Base-by-base conservation (phyloP, 441 rosid genomes). In the Erodium moschatum region DNA sequence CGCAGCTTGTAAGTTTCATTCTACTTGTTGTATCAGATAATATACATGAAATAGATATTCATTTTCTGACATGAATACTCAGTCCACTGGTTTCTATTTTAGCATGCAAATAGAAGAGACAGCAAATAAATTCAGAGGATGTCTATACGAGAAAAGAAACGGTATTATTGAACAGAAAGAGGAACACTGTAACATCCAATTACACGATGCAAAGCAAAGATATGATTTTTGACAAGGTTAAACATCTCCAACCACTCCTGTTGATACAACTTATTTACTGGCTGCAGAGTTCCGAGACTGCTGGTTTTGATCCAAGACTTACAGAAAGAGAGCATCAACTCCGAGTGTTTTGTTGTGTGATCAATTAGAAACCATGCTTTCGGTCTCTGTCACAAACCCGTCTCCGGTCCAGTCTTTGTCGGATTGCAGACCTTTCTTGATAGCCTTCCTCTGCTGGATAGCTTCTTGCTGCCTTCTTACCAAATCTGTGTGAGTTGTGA, bases 341-440 rank as follows among this genome's bases (percentile, higher is more conserved):
- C 56, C 7, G 18, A 50, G n/a, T 50, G 6, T 6, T 0, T 15
- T 0, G 54, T n/a, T 2, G 15, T 13, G 6, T 48, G 54, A 48
- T 61, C 64, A 61, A 2, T 89, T 91, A 38, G 96, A 94, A 75
- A 89, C 97, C 98, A 94, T 94, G 86, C 97, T 94, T 76, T 91
- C 96, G 0, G 86, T 79, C 79, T 91, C 98, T 16, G 84, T 84
- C 60, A 91, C 97, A 64, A 93, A 93, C 67, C 98, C 97, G 77
- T 94, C 98, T 64, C 96, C 96, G 0, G 97, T 93, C 98, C 98
- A 89, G 33, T 93, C 98, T 76, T 89, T 93, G 71, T 93, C 97
- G n/a, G 97, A 91, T 71, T 84, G 84, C 81, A 91, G 73, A 13
- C 98, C 97, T 70, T 79, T 85, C 79, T 63, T 88, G 64, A 81